Evolutionary conservation across 1,139 yeast genomes (phyloP), one percentile per base, ranked within the genome.

Genomic region (Geotrichum restrictum): DNA sequence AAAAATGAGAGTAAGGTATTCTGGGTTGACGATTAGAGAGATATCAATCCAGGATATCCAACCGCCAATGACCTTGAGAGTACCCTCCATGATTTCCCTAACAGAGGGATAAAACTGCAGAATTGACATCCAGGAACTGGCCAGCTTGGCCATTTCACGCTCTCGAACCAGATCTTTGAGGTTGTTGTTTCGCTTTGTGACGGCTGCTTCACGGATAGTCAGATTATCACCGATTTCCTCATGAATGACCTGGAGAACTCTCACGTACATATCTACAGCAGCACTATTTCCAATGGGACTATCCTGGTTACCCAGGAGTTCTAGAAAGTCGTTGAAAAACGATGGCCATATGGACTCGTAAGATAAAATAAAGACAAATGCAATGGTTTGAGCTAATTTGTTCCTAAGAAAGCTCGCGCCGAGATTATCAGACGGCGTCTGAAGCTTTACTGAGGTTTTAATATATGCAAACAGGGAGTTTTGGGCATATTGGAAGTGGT

Each of bases 31-130:
- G 56, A 94, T 83, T 57, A 93, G 73, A 31, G 83, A 76, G 57
- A 93, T 87, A 64, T 94, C 98, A 69, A 93, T 88, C 99, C 99
- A 94, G 31, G 91, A 84, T 29, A 89, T 87, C 76, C 87, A 94
- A 21, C 82, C 82, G 6, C 97, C 98, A 53, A 93, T 79, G 53
- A 83, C 82, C 52, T 76, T 75, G 53, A 88, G 74, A n/a, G 83
- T 73, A 54, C 79, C 77, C 56, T 78, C 80, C 53, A 84, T 66
- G 45, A 85, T 79, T 19, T 78, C 85, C 32, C 48, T 43, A 58
- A 56, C 60, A 8, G 19, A 18, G 49, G 64, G 57, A 60, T 74
- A 72, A 21, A 65, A 62, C 57, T 64, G 65, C 52, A 91, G 71
- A 27, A 85, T 76, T 45, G 76, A 73, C 62, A 78, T 77, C 97